Base-by-base conservation (phyloP, 148 eudicot species). In the Cornus controversa region DNA sequence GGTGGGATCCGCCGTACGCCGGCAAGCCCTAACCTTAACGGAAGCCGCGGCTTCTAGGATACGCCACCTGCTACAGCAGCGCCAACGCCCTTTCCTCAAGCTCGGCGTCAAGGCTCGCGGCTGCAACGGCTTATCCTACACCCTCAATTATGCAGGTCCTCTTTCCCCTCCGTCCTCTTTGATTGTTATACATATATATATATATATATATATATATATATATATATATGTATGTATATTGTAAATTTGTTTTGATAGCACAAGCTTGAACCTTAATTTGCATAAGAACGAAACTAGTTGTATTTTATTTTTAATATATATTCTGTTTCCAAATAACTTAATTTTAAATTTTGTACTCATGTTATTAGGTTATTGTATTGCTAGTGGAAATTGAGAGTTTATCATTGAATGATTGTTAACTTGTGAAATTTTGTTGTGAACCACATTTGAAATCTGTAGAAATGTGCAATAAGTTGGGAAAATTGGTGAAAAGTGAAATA, bases 61-160 rank as follows among this genome's bases (percentile, higher is more conserved):
- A 72, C 86, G 89, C 69, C 82, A 90, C 31, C 93, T 93, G 5
- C 58, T 80, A 20, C 66, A 74, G 69, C 82, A 80, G 63, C 76
- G 78, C 40, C 71, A 76, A 50, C 67, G 92, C 29, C 42, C 88
- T 47, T 90, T 72, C 50, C 92, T 92, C 63, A 89, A 87, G 73
- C 91, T 92, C 58, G 94, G 97, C 47, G 94, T 92, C 80, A 90
- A 92, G 83, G 88, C 97, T 78, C 94, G 97, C 72, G 97, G 92
- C 27, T 92, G 97, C 86, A 92, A 92, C 76, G 97, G 92, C 79
- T 87, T 80, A 24, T 80, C 82, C 45, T 80, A 80, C 64, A 80
- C 82, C 74, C 82, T 80, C 66, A 75, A 80, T 47, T 74, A 80
- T 54, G 72, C 82, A 57, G 82, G 82, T 80, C 36, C 28, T 31